Conservation (phyloP, 345 rosid species). For the Citrus mangshanensis region DNA sequence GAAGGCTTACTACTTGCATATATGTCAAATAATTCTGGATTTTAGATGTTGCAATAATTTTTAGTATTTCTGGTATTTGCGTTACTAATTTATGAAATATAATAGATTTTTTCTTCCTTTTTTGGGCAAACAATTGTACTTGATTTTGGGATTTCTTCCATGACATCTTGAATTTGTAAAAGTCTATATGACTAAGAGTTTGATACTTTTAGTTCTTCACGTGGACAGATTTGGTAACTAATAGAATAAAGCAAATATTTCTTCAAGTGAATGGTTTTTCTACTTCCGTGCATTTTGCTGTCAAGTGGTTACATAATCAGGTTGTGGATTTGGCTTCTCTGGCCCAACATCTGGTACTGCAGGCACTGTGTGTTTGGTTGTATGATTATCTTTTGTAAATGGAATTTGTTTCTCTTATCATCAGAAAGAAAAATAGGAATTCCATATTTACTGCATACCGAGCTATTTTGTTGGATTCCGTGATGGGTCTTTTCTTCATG, state of each 20-base stretch:
- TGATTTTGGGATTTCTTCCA: neutral
- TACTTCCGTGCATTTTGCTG: neutral
- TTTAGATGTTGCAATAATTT: neutral
- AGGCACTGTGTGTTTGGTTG: neutral
- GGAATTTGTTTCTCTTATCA: neutral
- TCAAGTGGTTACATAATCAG: neutral
- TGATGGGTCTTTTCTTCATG: neutral
- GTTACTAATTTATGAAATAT: neutral
- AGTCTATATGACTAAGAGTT: neutral
- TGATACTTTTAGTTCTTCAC: neutral
- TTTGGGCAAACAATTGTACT: neutral
- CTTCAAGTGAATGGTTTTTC: neutral
- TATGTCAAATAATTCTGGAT: neutral
- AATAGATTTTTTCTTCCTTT: no score
- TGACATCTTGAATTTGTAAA: neutral
- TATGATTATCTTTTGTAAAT: neutral
- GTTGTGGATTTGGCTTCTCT: neutral
- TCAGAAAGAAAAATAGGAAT: neutral
- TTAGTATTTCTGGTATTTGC: neutral
- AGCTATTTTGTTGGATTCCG: neutral
- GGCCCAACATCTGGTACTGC: neutral
- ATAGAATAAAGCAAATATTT: neutral
- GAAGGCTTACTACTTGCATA: neutral
- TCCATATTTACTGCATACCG: neutral
- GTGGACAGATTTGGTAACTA: neutral